Evolutionary conservation across 805 yeast genomes (phyloP).

Genomic region (Suhomyces sp.): DNA sequence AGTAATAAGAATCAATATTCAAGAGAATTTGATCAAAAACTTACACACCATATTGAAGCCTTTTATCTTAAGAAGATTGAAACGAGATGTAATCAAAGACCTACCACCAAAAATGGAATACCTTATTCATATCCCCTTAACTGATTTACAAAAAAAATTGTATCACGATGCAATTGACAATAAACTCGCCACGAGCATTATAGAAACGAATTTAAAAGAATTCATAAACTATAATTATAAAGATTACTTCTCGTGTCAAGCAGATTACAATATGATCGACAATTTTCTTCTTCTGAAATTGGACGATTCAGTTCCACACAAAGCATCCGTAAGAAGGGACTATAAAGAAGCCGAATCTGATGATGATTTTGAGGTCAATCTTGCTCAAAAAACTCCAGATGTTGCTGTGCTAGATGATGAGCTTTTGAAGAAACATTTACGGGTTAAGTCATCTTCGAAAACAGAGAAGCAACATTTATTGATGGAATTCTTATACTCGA

Average conservation of each 20-base stretch:
- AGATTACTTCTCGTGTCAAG: conserved; percentile 14
- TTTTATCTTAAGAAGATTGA: conserved; percentile 78
- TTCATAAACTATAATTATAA: conserved; percentile 44
- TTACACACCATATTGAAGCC: conserved; percentile 89
- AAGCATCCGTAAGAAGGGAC: too few species aligned
- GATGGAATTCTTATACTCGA: conserved; percentile 11
- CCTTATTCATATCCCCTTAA: conserved; percentile 68
- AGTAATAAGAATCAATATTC: conserved; percentile 55
- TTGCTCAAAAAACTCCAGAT: not conserved
- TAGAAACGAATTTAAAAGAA: conserved; percentile 50
- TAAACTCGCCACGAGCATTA: conserved; percentile 43
- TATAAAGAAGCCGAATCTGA: conserved; percentile 27
- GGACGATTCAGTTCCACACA: too few species aligned
- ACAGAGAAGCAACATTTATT: conserved; percentile 10
- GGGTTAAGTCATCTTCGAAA: conserved; percentile 2
- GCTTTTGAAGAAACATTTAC: too few species aligned
- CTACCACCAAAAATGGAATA: conserved; percentile 92
- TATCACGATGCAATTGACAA: conserved; percentile 53
- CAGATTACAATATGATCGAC: conserved; percentile 32
- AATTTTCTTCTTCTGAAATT: too few species aligned
- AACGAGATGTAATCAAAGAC: conserved; percentile 61
- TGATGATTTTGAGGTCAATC: conserved; percentile 28
- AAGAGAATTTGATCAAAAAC: conserved; percentile 60
- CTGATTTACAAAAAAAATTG: conserved; percentile 61
- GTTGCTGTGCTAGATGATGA: too few species aligned